These are phyloP conservation scores for Vanrija humicola DNA, from an alignment of 1,284 basidiomycete genomes.

Conservation along the genomic window DNA sequence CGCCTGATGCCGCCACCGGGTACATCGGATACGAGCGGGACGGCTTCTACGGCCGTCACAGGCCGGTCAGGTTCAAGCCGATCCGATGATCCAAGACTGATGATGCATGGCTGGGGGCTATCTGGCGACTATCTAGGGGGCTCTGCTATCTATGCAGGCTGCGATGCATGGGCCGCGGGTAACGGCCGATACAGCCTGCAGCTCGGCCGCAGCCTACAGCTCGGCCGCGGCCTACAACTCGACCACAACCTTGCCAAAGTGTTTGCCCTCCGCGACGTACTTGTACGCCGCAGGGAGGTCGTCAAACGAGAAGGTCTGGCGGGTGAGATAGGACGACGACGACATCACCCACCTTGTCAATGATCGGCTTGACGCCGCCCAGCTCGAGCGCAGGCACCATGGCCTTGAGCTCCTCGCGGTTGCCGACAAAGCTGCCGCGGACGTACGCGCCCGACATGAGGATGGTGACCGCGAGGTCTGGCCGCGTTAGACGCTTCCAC, in stretches of 20 bases:
- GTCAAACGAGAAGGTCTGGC: conserved; percentile 44
- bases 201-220: background rate
- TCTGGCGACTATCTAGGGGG: no score
- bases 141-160: no score
- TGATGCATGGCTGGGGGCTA: no score
- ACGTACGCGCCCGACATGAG: conserved; percentile 34
- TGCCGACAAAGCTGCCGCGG: conserved; percentile 50
- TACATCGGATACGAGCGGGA: background rate
- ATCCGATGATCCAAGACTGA: background rate
- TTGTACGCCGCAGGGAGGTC: conserved; percentile 47
- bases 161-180: background rate
- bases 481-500: background rate
- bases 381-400: conserved; percentile 44
- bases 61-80: background rate
- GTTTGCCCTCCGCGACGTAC: conserved; percentile 40
- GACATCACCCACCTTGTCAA: conserved; percentile 43
- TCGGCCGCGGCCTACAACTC: conserved; percentile 18
- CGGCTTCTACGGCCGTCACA: no score
- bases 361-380: conserved; percentile 45
- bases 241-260: conserved; percentile 44
- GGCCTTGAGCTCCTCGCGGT: conserved; percentile 47
- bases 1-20: background rate
- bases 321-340: background rate
- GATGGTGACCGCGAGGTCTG: conserved; percentile 34
- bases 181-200: background rate